Percentiles rank a stretch among this genome's conserved stretches.
These are phyloP conservation scores for Starmerella sp. DNA, from an alignment of 805 yeast genomes.

Conservation along the genomic window DNA sequence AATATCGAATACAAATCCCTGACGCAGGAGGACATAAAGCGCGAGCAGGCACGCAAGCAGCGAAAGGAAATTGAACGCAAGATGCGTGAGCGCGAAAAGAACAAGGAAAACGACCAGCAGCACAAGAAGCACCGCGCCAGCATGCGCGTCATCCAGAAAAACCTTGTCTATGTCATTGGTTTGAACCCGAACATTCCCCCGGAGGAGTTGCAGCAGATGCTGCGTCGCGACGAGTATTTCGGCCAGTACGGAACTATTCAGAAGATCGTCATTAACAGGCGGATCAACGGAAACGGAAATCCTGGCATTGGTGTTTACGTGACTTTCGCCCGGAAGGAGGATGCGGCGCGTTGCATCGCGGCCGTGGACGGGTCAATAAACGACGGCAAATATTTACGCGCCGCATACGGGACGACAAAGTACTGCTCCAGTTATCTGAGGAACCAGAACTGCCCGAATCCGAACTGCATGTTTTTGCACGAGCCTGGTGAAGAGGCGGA, in stretches of 20 bases:
- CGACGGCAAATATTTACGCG: slow-evolving; percentile 81
- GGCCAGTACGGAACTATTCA: slow-evolving; percentile 97
- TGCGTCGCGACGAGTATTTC: slow-evolving; percentile 84
- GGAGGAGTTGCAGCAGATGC: slow-evolving; percentile 70
- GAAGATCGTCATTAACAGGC: slow-evolving; percentile 78
- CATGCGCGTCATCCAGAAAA: slow-evolving; percentile 96
- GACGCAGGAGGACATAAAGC: slow-evolving; percentile 75
- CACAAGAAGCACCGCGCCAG: slow-evolving; percentile 81
- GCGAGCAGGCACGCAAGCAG: slow-evolving; percentile 68
- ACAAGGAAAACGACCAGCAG: slow-evolving; percentile 58
- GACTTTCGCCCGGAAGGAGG: slow-evolving; percentile 85
- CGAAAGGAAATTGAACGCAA: slow-evolving; percentile 63
- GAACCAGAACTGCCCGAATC: slow-evolving; percentile 95
- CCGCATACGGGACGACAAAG: slow-evolving; percentile 97
- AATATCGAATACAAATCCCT: slow-evolving; percentile 76
- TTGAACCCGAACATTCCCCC: slow-evolving; percentile 75
- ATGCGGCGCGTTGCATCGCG: slow-evolving; percentile 84
- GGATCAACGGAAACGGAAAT: slow-evolving; percentile 48
- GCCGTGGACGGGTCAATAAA: slow-evolving; percentile 86
- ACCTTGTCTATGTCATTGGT: slow-evolving; percentile 91
- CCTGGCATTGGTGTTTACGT: slow-evolving; percentile 93
- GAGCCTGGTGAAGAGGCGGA: slow-evolving; percentile 99
- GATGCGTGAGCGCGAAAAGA: slow-evolving; percentile 85
- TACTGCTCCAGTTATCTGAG: slow-evolving; percentile 93
- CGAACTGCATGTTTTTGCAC: slow-evolving; percentile 96